These are phyloP conservation scores for Parachaetomium inaequale DNA, from an alignment of 495 filamentous ascomycete genomes.

Conservation along the genomic window DNA sequence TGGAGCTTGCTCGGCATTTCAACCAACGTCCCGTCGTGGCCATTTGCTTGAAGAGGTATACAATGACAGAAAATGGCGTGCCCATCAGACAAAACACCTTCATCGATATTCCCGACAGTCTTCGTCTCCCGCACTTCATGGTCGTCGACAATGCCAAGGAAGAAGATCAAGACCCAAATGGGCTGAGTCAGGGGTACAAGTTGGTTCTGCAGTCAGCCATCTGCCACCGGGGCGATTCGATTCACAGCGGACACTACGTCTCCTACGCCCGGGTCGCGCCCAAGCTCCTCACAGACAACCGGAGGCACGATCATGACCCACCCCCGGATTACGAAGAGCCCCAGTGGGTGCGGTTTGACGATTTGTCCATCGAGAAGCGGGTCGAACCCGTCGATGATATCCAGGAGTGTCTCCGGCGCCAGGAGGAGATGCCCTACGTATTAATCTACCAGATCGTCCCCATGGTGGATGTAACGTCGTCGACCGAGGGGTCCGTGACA, in stretches of 20 bases:
- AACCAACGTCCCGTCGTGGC: conserved; percentile 74
- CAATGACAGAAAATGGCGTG: conserved; percentile 63
- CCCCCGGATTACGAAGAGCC: conserved; percentile 55
- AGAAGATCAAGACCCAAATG: conserved; percentile 65
- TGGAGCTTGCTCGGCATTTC: conserved; percentile 49
- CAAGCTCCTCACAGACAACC: conserved; percentile 52
- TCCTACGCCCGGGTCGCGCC: conserved; percentile 68
- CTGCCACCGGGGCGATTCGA: conserved; percentile 82
- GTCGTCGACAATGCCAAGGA: conserved; percentile 59
- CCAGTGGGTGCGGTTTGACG: conserved; percentile 88
- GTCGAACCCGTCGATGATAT: conserved; percentile 75
- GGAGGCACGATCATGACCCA: conserved; percentile 49
- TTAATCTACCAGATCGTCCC: conserved; percentile 94
- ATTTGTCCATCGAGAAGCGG: conserved; percentile 59
- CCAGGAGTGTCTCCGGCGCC: conserved; percentile 54
- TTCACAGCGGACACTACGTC: conserved; percentile 92
- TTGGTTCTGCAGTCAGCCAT: conserved; percentile 83
- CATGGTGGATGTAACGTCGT: conserved; percentile 64
- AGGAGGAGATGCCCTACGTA: conserved; percentile 86
- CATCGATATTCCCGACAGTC: conserved; percentile 88
- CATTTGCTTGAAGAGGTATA: conserved; percentile 89
- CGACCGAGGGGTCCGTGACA: conserved; percentile 49
- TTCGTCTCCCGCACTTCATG: conserved; percentile 86
- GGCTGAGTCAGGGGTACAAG: conserved; percentile 62
- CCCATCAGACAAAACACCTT: conserved; percentile 69